These are phyloP conservation scores for Leccinum boreale DNA, from an alignment of 768 basidiomycete species.

Conservation along the genomic window DNA sequence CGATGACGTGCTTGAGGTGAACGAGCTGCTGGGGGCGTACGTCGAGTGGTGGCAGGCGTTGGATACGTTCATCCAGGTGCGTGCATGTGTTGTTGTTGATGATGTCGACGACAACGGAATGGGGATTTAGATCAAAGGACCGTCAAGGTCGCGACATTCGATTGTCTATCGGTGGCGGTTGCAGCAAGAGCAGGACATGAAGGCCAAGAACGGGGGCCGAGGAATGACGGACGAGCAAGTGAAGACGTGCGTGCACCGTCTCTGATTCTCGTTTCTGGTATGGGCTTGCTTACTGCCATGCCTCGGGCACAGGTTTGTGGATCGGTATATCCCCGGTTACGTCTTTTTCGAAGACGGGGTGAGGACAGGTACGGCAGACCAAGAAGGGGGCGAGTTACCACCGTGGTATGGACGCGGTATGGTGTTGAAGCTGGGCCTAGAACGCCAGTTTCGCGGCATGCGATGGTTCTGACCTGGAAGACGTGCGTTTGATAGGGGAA, in stretches of 20 bases:
- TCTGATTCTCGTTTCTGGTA: not conserved
- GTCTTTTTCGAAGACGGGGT: constrained; percentile 77
- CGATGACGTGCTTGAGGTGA: constrained; percentile 59
- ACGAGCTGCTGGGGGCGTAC: constrained; percentile 60
- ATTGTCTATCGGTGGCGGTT: constrained; percentile 86
- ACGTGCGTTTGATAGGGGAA: not conserved
- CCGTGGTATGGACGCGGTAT: constrained; percentile 51
- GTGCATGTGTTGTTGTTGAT: constrained; percentile 5
- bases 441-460: constrained; percentile 44
- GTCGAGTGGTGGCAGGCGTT: constrained; percentile 66
- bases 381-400: constrained; percentile 18
- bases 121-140: constrained; percentile 36
- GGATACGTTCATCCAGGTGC: constrained; percentile 74
- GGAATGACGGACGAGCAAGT: constrained; percentile 88
- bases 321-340: constrained; percentile 93
- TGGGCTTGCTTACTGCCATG: not conserved
- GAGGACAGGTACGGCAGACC: constrained; percentile 26
- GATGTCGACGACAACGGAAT: constrained; percentile 4
- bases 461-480: constrained; percentile 36
- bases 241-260: constrained; percentile 38
- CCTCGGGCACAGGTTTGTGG: constrained; percentile 61
- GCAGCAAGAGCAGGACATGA: constrained; percentile 90
- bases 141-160: constrained; percentile 34
- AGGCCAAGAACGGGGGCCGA: constrained; percentile 72
- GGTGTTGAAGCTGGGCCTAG: constrained; percentile 50